Evolutionary conservation across 331 rosid genomes (phyloP), one percentile per base, ranked within the genome.

Genomic region (Erythrophleum ivorense): DNA sequence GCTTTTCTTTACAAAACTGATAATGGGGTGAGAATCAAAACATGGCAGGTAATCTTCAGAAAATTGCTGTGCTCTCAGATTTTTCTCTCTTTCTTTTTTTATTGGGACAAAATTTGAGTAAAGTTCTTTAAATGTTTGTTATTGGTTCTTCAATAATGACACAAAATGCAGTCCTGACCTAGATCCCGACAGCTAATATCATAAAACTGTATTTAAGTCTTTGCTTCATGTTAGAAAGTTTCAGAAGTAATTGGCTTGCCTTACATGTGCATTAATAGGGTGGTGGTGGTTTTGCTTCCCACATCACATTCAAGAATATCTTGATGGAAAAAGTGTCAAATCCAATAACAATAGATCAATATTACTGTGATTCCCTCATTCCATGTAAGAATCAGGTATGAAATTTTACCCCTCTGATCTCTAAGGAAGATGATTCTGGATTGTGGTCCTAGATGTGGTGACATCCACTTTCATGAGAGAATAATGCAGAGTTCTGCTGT

Each of bases 331-430:
- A 90, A 77, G 98, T 95, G 58, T 88, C 96, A 11, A 89, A 95
- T 81, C 98, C 98, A 7, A 95, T 95, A 81, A 86, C 88, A 76
- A 82, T 95, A 59, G 88, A 95, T 83, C 98, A 95, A 83, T 95
- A 87, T 80, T 95, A 95, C 78, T 95, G 98, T 21, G 98, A 93
- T 82, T 95, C 98, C 1, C 10, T 0, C 49, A 4, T 55, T 24
- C 90, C 94, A 7, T 95, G 98, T 80, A 45, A 77, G n/a, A 95
- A 95, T 82, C 91, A 95, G 97, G 98, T 95, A 88, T 46, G 71
- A 3, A 54, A n/a, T 58, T 70, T 57, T 63, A 11, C 7, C 41
- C 54, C 66, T 55, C 62, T 11, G 43, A 76, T 72, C 80, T 64
- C 66, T 43, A 62, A 82, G 66, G 65, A 68, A 36, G 12, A 72